phyloP scores from a whole-genome alignment of 106 monocot genomes.

The Apostasia shenzhenica region DNA sequence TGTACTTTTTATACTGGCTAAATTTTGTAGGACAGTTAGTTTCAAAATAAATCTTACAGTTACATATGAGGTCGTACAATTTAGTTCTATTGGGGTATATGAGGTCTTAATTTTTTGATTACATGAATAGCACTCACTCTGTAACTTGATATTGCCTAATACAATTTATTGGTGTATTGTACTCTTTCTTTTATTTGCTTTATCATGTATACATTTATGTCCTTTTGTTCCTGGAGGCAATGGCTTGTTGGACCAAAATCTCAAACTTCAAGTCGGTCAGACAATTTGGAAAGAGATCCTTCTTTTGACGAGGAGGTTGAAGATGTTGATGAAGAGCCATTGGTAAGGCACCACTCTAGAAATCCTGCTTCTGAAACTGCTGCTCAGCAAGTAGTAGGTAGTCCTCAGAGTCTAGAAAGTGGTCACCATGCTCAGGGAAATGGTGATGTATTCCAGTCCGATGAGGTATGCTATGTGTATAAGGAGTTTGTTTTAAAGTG shows the following conservation, averaged over 20 bases:
- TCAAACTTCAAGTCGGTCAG: constrained; percentile 22
- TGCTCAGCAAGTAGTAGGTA: constrained; percentile 22
- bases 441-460: constrained; percentile 34
- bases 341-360: constrained; percentile 40
- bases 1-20: too few species aligned
- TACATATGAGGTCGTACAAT: too few species aligned
- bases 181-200: too few species aligned
- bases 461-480: constrained; percentile 33
- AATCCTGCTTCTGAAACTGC: constrained; percentile 20
- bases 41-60: too few species aligned
- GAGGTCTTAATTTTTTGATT: too few species aligned
- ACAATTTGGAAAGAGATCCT: constrained; percentile 19
- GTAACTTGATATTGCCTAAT: too few species aligned
- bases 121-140: too few species aligned
- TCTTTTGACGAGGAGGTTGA: constrained; percentile 55
- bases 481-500: neutral
- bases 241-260: constrained; percentile 14
- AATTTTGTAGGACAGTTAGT: too few species aligned
- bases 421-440: constrained; percentile 24
- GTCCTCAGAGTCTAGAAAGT: constrained; percentile 22
- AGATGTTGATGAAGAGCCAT: constrained; percentile 57
- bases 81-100: too few species aligned
- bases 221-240: constrained; percentile 53
- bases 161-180: too few species aligned
- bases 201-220: neutral